phyloP scores from a whole-genome alignment of 2,329 filamentous ascomycete species.

The Trichoderma hamatum region DNA sequence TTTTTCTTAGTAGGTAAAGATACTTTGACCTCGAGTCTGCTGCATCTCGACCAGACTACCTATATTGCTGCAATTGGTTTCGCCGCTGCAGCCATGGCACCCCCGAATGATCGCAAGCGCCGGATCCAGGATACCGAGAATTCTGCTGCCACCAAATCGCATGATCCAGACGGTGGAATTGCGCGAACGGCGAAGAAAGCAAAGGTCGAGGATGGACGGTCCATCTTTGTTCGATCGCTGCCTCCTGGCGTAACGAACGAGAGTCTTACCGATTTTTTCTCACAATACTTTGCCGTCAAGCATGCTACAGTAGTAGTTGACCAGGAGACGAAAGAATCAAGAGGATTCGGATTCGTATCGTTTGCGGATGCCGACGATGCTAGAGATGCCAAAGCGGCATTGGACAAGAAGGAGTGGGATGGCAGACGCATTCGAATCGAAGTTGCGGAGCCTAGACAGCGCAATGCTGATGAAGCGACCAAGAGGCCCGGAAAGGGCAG shows the following conservation, averaged over 20 bases:
- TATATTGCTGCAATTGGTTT: constrained; percentile 11
- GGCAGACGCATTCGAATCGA: constrained; percentile 85
- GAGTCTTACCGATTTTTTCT: constrained; percentile 84
- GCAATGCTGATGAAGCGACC: constrained; percentile 52
- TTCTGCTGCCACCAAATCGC: constrained; percentile 35
- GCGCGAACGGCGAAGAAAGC: constrained; percentile 55
- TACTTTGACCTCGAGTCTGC: neutral
- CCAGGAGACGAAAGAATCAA: constrained; percentile 80
- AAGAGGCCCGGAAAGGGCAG: constrained; percentile 60
- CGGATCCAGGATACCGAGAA: constrained; percentile 41
- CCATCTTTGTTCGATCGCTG: constrained; percentile 89
- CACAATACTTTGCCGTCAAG: constrained; percentile 90
- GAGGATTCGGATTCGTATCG: constrained; percentile 95
- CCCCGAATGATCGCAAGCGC: constrained; percentile 42
- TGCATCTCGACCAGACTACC: neutral
- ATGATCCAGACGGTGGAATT: constrained; percentile 39
- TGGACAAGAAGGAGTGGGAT: constrained; percentile 76
- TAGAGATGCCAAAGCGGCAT: constrained; percentile 74
- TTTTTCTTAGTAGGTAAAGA: constrained; percentile 2
- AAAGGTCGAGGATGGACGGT: constrained; percentile 63
- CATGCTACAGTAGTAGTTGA: constrained; percentile 93
- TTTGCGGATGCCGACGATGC: constrained; percentile 95
- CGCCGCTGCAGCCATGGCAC: constrained; percentile 34
- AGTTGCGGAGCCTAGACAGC: constrained; percentile 81
- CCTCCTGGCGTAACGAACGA: constrained; percentile 79